Percentiles rank a stretch among this genome's conserved stretches.
Evolutionary conservation across 768 basidiomycete species (phyloP).

Genomic region (Tubosaeta sp.): DNA sequence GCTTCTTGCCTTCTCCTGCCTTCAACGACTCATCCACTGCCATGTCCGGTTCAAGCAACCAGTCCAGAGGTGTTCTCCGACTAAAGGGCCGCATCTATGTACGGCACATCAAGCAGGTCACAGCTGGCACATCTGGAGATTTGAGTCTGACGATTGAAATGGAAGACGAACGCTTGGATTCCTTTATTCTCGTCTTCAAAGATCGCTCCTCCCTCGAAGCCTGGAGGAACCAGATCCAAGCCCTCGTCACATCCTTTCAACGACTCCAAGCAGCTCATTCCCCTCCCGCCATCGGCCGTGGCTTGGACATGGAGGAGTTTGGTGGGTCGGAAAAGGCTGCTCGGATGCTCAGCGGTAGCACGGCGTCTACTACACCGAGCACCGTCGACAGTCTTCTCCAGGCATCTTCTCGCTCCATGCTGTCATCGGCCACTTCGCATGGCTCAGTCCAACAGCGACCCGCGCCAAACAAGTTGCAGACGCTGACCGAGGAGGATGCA

Average conservation of each 20-base stretch:
- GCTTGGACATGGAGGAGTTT: conserved; percentile 68
- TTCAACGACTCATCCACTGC: conserved; percentile 50
- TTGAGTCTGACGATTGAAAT: conserved; percentile 95
- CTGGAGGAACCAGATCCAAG: conserved; percentile 82
- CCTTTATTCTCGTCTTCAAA: conserved; percentile 94
- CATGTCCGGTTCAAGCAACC: conserved; percentile 27
- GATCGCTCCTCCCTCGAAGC: conserved; percentile 84
- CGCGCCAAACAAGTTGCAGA: conserved; percentile 47
- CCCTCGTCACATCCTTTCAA: conserved; percentile 71
- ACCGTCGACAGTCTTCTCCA: conserved; percentile 62
- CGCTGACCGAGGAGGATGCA: conserved; percentile 72
- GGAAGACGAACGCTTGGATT: conserved; percentile 91
- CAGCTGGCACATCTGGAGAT: conserved; percentile 76
- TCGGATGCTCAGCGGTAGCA: conserved; percentile 78
- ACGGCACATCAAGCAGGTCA: conserved; percentile 87
- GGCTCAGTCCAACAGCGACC: conserved; percentile 43
- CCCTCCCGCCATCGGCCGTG: conserved; percentile 31
- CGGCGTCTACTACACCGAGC: conserved; percentile 54
- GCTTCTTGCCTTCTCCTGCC: conserved; percentile 63
- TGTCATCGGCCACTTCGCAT: conserved; percentile 73
- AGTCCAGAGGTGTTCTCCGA: conserved; percentile 66
- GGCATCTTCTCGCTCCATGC: conserved; percentile 60
- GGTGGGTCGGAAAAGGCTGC: conserved; percentile 72
- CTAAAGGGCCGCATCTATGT: conserved; percentile 96
- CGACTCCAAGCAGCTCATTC: conserved; percentile 42